Evolutionary conservation across 306 rosid species (phyloP), one percentile per base, ranked within the genome.

Genomic region (Geum urbanum): DNA sequence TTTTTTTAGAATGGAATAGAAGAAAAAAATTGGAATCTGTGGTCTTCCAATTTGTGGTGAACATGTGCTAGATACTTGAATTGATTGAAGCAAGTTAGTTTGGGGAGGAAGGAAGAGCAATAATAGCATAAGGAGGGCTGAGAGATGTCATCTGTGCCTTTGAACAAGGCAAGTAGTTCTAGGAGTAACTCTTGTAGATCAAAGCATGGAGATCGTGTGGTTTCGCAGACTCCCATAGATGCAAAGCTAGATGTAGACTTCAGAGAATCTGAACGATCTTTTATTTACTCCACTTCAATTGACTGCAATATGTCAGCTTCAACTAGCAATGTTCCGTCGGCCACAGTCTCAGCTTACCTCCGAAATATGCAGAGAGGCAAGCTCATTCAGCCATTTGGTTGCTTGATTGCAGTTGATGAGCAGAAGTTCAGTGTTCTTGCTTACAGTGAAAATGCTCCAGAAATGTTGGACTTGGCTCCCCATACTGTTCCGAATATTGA

Each of bases 391-490:
- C 74, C 86, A 12, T 78, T 78, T 69, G 86, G 86, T 56, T 82
- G 83, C 76, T 20, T 82, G 74, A 82, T 82, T 56, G 80, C 78
- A 47, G 70, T 82, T 35, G 78, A 78, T 39, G 76, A 77, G 32
- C 39, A 75, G 46, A 82, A 56, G 63, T 72, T 82, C n/a, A 41
- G 74, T 3, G 83, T 82, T 54, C 71, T 82, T 55, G 83, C 83
- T 5, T 82, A 67, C 37, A 82, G 86, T 24, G 78, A 63, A 78
- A 82, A 82, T 78, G 81, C 81, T 46, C 80, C 76, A 0, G 86
- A 82, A 53, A 82, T 82, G 81, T 72, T 82, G 78, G 86, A 82
- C 76, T 58, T 82, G 71, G 78, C 86, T 69, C 81, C 83, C 13
- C 83, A 74, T 56, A 80, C 86, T 9, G 86, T 78, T 73, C 81